Evolutionary conservation across 1,284 basidiomycete species (phyloP).

Genomic region (Omphalotus olearius): DNA sequence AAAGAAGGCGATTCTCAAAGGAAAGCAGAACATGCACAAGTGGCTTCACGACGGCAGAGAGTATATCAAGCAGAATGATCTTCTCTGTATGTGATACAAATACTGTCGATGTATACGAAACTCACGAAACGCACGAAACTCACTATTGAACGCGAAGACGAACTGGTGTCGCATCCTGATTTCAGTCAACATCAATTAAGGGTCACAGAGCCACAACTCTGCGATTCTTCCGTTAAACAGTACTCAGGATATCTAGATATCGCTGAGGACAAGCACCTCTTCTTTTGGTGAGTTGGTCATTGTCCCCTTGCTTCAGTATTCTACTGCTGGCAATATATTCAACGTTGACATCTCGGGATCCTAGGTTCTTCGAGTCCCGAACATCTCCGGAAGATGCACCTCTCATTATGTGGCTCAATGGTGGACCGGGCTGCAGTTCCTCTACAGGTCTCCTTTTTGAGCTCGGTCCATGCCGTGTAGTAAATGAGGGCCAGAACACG

Average conservation of each 20-base stretch:
- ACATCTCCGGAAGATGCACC: constrained; percentile 72
- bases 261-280: constrained; percentile 79
- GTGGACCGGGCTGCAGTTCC: constrained; percentile 78
- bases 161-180: constrained; percentile 69
- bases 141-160: constrained; percentile 41
- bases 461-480: constrained; percentile 80
- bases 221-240: constrained; percentile 81
- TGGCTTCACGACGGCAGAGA: constrained; percentile 57
- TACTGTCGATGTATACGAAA: neutral
- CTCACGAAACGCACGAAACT: constrained; percentile 10
- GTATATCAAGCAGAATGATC: constrained; percentile 60
- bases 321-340: neutral
- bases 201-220: constrained; percentile 70
- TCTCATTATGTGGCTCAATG: constrained; percentile 87
- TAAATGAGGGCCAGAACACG: constrained; percentile 64
- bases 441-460: constrained; percentile 82
- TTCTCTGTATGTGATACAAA: constrained; percentile 46
- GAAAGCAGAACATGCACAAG: constrained; percentile 45
- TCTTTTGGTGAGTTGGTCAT: constrained; percentile 65
- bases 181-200: constrained; percentile 71
- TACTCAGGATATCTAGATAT: constrained; percentile 91
- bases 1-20: constrained; percentile 36
- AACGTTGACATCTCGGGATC: too few species aligned
- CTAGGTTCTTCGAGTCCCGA: constrained; percentile 83
- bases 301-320: neutral